A percentile compares a stretch with the other conserved stretches of the same genome.
Evolutionary conservation across 1,139 yeast species (phyloP).

Genomic region (Pichia sp.): DNA sequence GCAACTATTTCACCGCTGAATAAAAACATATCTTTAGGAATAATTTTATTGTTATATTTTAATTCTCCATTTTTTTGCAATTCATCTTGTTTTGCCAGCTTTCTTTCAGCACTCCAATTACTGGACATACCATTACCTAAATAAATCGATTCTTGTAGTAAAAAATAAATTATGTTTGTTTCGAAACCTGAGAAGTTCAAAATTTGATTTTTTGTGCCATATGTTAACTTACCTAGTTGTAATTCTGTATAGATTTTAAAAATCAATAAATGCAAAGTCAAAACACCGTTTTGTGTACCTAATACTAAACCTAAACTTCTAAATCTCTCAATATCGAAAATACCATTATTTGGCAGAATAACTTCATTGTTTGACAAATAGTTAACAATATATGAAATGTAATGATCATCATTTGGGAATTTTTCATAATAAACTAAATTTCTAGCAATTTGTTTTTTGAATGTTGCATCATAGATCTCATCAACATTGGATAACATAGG

Average conservation of each 20-base stretch:
- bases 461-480: constrained; percentile 45
- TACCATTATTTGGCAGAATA: constrained; percentile 45
- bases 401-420: constrained; percentile 40
- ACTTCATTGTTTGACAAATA: constrained; percentile 30
- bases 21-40: constrained; percentile 18
- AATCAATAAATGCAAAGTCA: constrained; percentile 39
- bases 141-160: constrained; percentile 54
- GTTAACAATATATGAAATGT: constrained; percentile 35
- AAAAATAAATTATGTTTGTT: constrained; percentile 47
- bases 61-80: background rate
- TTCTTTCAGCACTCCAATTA: constrained; percentile 46
- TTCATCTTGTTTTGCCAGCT: constrained; percentile 24
- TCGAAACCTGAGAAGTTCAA: constrained; percentile 40
- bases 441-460: constrained; percentile 40
- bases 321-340: constrained; percentile 43
- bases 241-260: constrained; percentile 37
- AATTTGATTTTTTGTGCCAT: constrained; percentile 31
- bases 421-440: constrained; percentile 42
- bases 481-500: constrained; percentile 38
- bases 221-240: constrained; percentile 33
- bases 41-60: background rate
- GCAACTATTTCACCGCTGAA: constrained; percentile 58
- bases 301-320: constrained; percentile 46
- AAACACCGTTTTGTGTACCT: constrained; percentile 48
- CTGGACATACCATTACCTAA: constrained; percentile 34